phyloP scores from a whole-genome alignment of 768 basidiomycete species.

The Trametes sanguinea region DNA sequence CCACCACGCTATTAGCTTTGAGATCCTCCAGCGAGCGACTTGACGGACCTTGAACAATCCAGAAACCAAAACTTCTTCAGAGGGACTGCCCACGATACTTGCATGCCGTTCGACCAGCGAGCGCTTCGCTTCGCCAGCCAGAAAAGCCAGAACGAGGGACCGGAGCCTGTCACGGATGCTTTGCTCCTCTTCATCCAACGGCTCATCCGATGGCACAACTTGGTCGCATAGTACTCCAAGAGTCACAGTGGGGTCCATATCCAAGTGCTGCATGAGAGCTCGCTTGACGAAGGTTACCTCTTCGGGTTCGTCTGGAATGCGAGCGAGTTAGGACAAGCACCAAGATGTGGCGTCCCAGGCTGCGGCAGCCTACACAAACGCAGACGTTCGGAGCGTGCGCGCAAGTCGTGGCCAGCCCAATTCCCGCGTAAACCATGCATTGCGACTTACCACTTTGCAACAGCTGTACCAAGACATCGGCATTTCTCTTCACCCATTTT shows the following conservation, averaged over 20 bases:
- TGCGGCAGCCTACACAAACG: no score
- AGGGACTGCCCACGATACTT: constrained; percentile 41
- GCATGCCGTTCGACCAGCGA: constrained; percentile 49
- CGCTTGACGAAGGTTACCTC: constrained; percentile 64
- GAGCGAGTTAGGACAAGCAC: background rate
- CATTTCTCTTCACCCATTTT: constrained; percentile 69
- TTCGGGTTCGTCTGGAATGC: constrained; percentile 52
- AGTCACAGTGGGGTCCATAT: constrained; percentile 60
- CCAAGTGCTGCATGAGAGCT: constrained; percentile 61
- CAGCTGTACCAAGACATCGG: constrained; percentile 74
- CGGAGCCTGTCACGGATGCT: constrained; percentile 57
- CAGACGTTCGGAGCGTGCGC: no score
- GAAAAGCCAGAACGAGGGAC: constrained; percentile 59
- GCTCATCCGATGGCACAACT: constrained; percentile 51
- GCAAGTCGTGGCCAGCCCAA: no score
- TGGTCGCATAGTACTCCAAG: constrained; percentile 73
- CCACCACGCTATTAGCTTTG: background rate
- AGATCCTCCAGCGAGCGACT: background rate
- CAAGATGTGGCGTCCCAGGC: background rate
- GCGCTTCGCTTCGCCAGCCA: constrained; percentile 52
- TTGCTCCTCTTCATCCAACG: constrained; percentile 59
- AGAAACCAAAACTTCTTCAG: constrained; percentile 50
- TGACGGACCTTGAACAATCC: constrained; percentile 51
- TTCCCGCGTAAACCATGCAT: no score
- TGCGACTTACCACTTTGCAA: constrained; percentile 65